A percentile compares a stretch with the other conserved stretches of the same genome.
Evolutionary conservation across 441 rosid genomes (phyloP).

Genomic region (Arabidopsis hybrid): DNA sequence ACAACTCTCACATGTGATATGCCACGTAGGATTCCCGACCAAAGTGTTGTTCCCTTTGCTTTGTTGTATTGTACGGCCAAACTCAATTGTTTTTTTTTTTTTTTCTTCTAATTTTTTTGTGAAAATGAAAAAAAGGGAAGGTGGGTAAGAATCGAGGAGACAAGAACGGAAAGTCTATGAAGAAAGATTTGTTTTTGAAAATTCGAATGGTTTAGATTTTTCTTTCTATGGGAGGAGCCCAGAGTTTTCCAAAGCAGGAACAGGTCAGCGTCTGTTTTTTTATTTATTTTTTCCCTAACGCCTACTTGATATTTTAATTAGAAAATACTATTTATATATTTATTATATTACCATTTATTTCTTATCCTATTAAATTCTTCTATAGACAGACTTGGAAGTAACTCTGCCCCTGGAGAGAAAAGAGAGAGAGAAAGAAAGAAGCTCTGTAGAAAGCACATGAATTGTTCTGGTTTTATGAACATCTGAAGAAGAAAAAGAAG

Average conservation of each 20-base stretch:
- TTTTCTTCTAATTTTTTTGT: not conserved
- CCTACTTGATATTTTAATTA: slow-evolving; percentile 22
- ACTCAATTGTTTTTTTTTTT: not conserved
- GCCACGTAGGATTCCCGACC: slow-evolving; percentile 34
- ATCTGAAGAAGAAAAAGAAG: slow-evolving; percentile 24
- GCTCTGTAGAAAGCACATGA: slow-evolving; percentile 35
- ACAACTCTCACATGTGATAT: slow-evolving; percentile 6
- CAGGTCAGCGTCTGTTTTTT: slow-evolving; percentile 41
- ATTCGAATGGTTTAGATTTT: slow-evolving; percentile 33
- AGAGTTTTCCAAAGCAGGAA: slow-evolving; percentile 39
- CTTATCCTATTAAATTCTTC: slow-evolving; percentile 39
- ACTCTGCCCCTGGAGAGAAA: slow-evolving; percentile 23
- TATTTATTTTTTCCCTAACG: slow-evolving; percentile 3
- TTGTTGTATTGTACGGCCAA: slow-evolving; percentile 7
- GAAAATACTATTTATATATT: not conserved
- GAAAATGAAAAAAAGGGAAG: not conserved
- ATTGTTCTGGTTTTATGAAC: slow-evolving; percentile 15
- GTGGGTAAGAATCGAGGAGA: slow-evolving; percentile 33
- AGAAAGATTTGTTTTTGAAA: slow-evolving; percentile 16
- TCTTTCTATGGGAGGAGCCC: slow-evolving; percentile 27
- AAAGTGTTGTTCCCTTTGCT: slow-evolving; percentile 5
- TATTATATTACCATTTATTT: slow-evolving; percentile 34
- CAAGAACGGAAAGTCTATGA: slow-evolving; percentile 36
- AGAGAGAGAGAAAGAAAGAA: slow-evolving; percentile 26
- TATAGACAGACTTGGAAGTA: slow-evolving; percentile 39